phyloP scores from a whole-genome alignment of 2,329 filamentous ascomycete genomes.

The Exophiala spinifera region DNA sequence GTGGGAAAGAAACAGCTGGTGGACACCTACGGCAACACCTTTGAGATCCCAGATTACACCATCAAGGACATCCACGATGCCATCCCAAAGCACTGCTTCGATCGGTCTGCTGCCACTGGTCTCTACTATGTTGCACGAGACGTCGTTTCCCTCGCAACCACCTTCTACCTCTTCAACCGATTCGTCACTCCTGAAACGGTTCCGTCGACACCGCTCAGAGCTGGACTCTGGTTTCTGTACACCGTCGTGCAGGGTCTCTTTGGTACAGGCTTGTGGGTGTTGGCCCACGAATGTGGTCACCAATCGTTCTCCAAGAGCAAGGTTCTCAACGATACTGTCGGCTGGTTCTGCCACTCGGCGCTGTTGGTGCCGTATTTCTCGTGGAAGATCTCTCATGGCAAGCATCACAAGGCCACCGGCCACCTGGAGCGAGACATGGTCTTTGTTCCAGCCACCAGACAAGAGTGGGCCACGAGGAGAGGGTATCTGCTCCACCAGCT shows the following conservation, averaged over 20 bases:
- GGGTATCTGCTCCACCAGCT: constrained; percentile 77
- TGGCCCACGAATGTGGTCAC: constrained; percentile 97
- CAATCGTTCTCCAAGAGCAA: constrained; percentile 94
- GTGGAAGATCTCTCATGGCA: constrained; percentile 98
- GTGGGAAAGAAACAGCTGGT: constrained; percentile 53
- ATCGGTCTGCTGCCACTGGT: constrained; percentile 74
- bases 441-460: constrained; percentile 88
- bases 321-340: constrained; percentile 83
- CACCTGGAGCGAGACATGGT: constrained; percentile 99
- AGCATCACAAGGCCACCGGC: constrained; percentile 99
- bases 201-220: constrained; percentile 65
- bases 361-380: constrained; percentile 96
- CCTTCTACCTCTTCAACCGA: constrained; percentile 85
- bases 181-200: constrained; percentile 83
- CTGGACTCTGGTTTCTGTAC: constrained; percentile 63
- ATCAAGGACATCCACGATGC: constrained; percentile 97
- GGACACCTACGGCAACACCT: constrained; percentile 93
- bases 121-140: constrained; percentile 84
- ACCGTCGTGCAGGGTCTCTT: constrained; percentile 88
- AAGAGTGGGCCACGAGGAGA: constrained; percentile 71
- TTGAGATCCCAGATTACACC: constrained; percentile 89
- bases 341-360: constrained; percentile 84
- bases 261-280: constrained; percentile 89
- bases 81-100: constrained; percentile 95
- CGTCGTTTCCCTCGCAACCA: constrained; percentile 65